Evolutionary conservation across 192 early-diverging fungal genomes (phyloP).

Genomic region (Dissophora globulifera): DNA sequence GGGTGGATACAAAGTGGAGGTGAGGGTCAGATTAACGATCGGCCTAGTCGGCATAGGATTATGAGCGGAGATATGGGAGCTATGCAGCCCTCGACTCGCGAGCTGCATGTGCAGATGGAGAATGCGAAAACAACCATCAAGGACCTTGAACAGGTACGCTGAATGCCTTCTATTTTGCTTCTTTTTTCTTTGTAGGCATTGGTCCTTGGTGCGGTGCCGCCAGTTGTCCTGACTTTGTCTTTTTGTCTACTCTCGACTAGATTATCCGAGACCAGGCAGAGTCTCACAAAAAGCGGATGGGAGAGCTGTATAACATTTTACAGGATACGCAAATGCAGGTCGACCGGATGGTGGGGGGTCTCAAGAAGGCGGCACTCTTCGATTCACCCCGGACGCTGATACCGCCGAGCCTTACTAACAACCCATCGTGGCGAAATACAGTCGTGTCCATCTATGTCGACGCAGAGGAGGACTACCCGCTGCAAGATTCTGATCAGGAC

Average conservation of each 20-base stretch:
- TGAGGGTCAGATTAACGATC: background rate
- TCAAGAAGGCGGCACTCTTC: conserved; percentile 32
- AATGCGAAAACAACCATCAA: conserved; percentile 50
- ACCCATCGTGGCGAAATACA: conserved; percentile 33
- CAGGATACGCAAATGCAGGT: conserved; percentile 39
- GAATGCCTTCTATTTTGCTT: no score
- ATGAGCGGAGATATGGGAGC: conserved; percentile 47
- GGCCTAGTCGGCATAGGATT: conserved; percentile 9
- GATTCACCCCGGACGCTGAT: conserved; percentile 21
- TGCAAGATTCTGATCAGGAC: background rate
- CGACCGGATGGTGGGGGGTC: conserved; percentile 24
- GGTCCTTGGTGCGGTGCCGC: background rate
- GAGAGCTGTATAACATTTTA: conserved; percentile 28
- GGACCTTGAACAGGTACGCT: conserved; percentile 52
- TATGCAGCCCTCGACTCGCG: conserved; percentile 29
- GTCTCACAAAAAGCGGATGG: conserved; percentile 36
- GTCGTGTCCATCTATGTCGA: conserved; percentile 46
- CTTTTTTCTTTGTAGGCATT: no score
- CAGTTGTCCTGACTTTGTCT: background rate
- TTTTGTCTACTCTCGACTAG: conserved; percentile 1
- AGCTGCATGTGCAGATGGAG: conserved; percentile 43
- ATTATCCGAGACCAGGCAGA: conserved; percentile 46
- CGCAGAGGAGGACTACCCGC: conserved; percentile 39
- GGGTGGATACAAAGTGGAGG: background rate
- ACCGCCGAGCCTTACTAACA: conserved; percentile 3